These are phyloP conservation scores for Ceratobasidium sp. DNA, from an alignment of 1,284 basidiomycete genomes.

Conservation along the genomic window DNA sequence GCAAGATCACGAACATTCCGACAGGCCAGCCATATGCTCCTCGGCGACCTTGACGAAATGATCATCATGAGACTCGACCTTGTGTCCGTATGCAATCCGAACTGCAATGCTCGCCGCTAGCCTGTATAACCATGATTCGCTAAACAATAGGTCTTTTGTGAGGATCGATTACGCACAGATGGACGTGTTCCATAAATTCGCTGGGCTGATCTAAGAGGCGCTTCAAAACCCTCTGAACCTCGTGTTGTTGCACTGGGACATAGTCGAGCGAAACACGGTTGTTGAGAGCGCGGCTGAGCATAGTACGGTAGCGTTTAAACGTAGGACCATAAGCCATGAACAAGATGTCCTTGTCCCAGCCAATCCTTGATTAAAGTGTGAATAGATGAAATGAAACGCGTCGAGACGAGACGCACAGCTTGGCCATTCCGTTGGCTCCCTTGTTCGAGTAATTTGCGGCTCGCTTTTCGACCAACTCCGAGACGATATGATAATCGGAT, in stretches of 20 bases:
- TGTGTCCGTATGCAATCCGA: background rate
- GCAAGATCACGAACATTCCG: background rate
- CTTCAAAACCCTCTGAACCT: slow-evolving; percentile 3
- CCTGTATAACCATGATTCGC: background rate
- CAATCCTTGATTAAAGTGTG: background rate
- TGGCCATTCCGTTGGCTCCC: background rate
- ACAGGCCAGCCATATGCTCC: slow-evolving; percentile 5
- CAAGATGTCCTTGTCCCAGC: slow-evolving; percentile 13
- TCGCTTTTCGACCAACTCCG: background rate
- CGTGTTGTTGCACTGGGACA: background rate
- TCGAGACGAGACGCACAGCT: background rate
- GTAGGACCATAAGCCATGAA: slow-evolving; percentile 15
- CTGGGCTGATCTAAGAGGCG: background rate
- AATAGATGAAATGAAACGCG: background rate
- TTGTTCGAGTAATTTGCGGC: slow-evolving; percentile 5
- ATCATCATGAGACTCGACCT: slow-evolving; percentile 10
- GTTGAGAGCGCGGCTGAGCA: slow-evolving; percentile 10
- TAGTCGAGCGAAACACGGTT: slow-evolving; percentile 7
- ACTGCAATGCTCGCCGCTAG: background rate
- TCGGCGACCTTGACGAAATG: background rate
- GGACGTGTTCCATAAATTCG: slow-evolving; percentile 6
- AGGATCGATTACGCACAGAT: slow-evolving; percentile 3
- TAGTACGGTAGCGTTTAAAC: slow-evolving; percentile 9
- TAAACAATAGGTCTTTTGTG: too few species aligned
- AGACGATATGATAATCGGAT: background rate